Evolutionary conservation across 2,329 filamentous ascomycete species (phyloP).

Genomic region (Apiospora malaysiana): DNA sequence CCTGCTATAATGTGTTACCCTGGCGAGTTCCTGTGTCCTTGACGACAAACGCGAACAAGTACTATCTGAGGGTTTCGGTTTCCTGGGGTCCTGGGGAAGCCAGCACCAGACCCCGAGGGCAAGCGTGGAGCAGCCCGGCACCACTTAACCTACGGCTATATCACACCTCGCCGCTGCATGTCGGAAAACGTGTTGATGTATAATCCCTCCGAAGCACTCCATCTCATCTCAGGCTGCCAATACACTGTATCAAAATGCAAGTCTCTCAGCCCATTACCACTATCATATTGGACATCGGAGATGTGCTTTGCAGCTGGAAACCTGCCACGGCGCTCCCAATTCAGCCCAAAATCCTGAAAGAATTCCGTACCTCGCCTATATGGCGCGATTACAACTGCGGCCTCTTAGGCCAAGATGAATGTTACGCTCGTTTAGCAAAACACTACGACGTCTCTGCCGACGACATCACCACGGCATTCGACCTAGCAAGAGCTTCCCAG

Average conservation of each 20-base stretch:
- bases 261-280: background rate
- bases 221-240: background rate
- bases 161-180: background rate
- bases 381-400: conserved; percentile 12
- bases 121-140: background rate
- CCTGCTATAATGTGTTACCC: too few species aligned
- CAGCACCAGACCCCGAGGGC: background rate
- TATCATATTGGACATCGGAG: background rate
- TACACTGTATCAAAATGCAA: background rate
- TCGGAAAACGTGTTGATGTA: background rate
- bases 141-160: background rate
- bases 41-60: too few species aligned
- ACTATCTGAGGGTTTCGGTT: too few species aligned
- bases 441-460: background rate
- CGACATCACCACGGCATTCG: background rate
- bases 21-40: too few species aligned
- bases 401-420: conserved; percentile 2
- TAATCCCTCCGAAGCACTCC: background rate
- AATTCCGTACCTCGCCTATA: background rate
- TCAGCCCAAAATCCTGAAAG: conserved; percentile 1
- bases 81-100: background rate
- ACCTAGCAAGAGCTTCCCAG: background rate
- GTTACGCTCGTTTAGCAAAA: background rate
- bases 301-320: conserved; percentile 12
- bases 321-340: background rate